These are phyloP conservation scores for Kodamaea sagamina DNA, from an alignment of 805 yeast species.

Conservation along the genomic window DNA sequence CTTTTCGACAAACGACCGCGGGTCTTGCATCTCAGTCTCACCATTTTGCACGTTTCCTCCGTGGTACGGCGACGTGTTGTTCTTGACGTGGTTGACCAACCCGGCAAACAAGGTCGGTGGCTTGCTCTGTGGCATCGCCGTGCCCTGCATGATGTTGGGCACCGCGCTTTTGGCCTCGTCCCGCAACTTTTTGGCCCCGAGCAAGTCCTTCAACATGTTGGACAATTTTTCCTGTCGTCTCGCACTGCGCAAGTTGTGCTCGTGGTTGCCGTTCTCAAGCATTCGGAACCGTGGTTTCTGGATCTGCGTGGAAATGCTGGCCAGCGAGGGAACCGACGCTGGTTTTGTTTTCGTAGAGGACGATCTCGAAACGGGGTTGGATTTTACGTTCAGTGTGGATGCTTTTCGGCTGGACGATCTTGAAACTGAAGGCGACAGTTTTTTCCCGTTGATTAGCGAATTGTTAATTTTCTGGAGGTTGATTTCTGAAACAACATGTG, in stretches of 20 bases:
- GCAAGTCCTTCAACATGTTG: conserved; percentile 70
- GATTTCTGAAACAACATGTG: conserved; percentile 8
- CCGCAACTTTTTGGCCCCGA: conserved; percentile 72
- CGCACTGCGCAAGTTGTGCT: conserved; percentile 74
- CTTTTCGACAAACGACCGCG: conserved; percentile 73
- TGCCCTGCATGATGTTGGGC: conserved; percentile 55
- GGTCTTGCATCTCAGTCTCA: conserved; percentile 26
- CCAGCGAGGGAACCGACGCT: conserved; percentile 16
- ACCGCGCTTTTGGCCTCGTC: conserved; percentile 75
- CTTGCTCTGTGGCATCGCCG: conserved; percentile 24
- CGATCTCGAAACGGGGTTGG: conserved; percentile 22
- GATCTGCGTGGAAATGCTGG: conserved; percentile 9
- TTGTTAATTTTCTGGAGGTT: conserved; percentile 16
- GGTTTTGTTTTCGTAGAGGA: conserved; percentile 21
- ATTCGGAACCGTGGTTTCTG: conserved; percentile 51
- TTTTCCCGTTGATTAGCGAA: conserved; percentile 10
- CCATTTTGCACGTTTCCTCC: conserved; percentile 10
- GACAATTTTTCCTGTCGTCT: conserved; percentile 76
- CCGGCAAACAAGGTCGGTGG: conserved; percentile 78
- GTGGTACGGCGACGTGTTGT: conserved; percentile 22
- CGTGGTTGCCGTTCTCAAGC: conserved; percentile 73
- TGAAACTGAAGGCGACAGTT: conserved; percentile 6
- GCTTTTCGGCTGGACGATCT: not conserved
- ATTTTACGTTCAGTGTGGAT: conserved; percentile 11
- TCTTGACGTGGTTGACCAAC: conserved; percentile 58